Evolutionary conservation across 2,329 filamentous ascomycete species (phyloP).

Genomic region (Neoscytalidium dimidiatum): DNA sequence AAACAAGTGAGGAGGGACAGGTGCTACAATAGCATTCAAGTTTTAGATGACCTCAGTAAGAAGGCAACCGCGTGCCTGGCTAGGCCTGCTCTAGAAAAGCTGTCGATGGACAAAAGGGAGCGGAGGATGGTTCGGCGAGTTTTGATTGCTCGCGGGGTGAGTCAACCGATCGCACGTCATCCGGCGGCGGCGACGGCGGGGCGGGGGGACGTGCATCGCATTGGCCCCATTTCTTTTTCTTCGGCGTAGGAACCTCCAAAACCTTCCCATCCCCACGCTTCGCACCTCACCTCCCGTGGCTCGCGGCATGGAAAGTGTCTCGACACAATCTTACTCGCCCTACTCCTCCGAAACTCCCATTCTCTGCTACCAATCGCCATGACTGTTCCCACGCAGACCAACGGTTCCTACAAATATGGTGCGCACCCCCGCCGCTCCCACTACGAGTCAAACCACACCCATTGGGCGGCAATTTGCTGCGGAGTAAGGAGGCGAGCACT

Average conservation of each 20-base stretch:
- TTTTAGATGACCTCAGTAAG: too few relatives aligned
- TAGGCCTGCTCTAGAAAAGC: too few relatives aligned
- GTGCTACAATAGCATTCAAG: too few relatives aligned
- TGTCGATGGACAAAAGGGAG: too few relatives aligned
- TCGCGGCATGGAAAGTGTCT: constrained; percentile 17
- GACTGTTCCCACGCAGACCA: constrained; percentile 8
- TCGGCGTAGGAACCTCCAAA: not conserved
- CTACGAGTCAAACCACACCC: not conserved
- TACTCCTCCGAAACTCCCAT: constrained; percentile 19
- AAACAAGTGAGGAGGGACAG: too few relatives aligned
- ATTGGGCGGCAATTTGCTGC: not conserved
- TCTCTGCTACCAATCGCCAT: constrained; percentile 21
- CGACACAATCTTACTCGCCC: constrained; percentile 16
- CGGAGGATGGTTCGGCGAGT: not conserved
- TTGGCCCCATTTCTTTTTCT: constrained; percentile 7
- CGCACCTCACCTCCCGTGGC: not conserved
- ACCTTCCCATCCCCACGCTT: constrained; percentile 7
- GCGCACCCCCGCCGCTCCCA: not conserved
- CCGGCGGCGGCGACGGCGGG: not conserved
- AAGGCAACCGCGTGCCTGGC: too few relatives aligned
- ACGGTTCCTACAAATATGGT: constrained; percentile 19
- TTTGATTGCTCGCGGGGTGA: not conserved
- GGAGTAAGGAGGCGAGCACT: too few relatives aligned
- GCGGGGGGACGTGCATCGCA: constrained; percentile 10
- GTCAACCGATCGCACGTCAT: constrained; percentile 17